Percentiles rank a stretch among this genome's conserved stretches.
phyloP scores from a whole-genome alignment of 306 rosid species.

The Begonia loranthoides region DNA sequence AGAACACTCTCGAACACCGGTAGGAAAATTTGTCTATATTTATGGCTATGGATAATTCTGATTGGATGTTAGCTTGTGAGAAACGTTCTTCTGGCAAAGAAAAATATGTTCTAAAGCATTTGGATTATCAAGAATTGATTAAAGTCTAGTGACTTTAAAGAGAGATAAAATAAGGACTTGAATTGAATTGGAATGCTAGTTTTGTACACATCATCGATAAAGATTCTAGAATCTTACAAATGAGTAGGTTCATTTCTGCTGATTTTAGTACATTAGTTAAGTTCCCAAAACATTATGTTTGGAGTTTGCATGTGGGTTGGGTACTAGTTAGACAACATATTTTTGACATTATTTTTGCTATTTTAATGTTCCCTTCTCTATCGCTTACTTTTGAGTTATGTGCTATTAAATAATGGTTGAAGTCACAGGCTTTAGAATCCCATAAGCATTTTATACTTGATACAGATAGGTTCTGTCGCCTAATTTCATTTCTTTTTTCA shows the following conservation, averaged over 20 bases:
- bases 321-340: constrained; percentile 13
- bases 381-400: constrained; percentile 31
- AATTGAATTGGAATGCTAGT: constrained; percentile 3
- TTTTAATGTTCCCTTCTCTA: not conserved
- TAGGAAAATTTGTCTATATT: too few species aligned
- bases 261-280: constrained; percentile 18
- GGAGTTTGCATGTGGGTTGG: constrained; percentile 30
- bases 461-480: constrained; percentile 15
- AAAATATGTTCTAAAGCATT: too few species aligned
- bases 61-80: too few species aligned
- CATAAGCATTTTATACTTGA: constrained; percentile 16
- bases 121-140: too few species aligned
- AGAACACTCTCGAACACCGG: too few species aligned
- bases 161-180: not conserved
- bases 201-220: constrained; percentile 17
- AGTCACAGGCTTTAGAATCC: constrained; percentile 3
- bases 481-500: constrained; percentile 6
- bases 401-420: constrained; percentile 14
- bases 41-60: too few species aligned
- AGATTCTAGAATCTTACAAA: constrained; percentile 12
- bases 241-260: constrained; percentile 7
- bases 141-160: too few species aligned
- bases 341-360: constrained; percentile 3
- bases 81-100: too few species aligned
- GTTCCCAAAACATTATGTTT: constrained; percentile 24